phyloP scores from a whole-genome alignment of 2,329 filamentous ascomycete species.

The Sarocladium strictum region DNA sequence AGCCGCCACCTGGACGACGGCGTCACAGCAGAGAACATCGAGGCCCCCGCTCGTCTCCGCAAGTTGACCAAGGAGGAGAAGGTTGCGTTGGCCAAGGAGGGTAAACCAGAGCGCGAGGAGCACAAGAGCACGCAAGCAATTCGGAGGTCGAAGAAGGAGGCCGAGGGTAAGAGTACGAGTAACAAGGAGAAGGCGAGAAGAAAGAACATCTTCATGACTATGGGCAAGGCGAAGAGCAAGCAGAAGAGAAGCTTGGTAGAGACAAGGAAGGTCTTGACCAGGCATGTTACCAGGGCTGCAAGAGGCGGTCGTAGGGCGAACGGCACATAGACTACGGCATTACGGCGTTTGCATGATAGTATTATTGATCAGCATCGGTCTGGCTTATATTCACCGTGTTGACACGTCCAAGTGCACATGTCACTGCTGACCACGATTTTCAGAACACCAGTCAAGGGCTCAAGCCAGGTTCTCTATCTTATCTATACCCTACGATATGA shows the following conservation, averaged over 20 bases:
- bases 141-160: constrained; percentile 79
- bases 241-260: constrained; percentile 90
- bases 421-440: too few species aligned
- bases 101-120: constrained; percentile 69
- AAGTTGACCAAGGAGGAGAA: constrained; percentile 89
- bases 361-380: neutral
- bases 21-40: constrained; percentile 85
- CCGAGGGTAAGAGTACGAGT: constrained; percentile 89
- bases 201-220: constrained; percentile 99
- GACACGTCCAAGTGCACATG: constrained; percentile 1
- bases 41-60: constrained; percentile 73
- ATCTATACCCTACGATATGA: too few species aligned
- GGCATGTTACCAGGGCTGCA: constrained; percentile 78
- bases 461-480: too few species aligned
- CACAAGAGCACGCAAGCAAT: constrained; percentile 84
- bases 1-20: constrained; percentile 76
- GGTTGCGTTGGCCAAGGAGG: constrained; percentile 74
- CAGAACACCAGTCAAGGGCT: too few species aligned
- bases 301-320: constrained; percentile 79
- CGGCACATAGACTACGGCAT: constrained; percentile 23
- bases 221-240: constrained; percentile 93
- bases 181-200: constrained; percentile 94
- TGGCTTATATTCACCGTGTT: too few species aligned
- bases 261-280: constrained; percentile 72
- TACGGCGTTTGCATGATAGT: neutral